phyloP scores from a whole-genome alignment of 163 green algal genomes.

The Scenedesmus sp. region DNA sequence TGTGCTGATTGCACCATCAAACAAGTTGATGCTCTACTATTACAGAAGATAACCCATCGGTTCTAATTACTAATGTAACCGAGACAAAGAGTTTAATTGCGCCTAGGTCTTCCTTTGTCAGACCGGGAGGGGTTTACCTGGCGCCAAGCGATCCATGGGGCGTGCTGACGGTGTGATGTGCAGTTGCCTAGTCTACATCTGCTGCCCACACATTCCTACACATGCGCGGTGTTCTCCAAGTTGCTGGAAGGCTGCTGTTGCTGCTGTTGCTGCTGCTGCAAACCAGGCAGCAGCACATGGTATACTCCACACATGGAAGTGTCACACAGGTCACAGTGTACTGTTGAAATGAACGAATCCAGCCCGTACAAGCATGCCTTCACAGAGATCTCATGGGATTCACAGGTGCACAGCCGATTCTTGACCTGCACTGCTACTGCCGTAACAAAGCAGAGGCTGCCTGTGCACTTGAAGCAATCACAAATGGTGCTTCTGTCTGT shows the following conservation, averaged over 20 bases:
- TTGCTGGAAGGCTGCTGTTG: neutral
- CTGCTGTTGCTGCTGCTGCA: neutral
- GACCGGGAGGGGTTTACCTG: neutral
- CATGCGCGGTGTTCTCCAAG: too few species aligned
- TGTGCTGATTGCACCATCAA: too few species aligned
- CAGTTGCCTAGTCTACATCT: too few species aligned
- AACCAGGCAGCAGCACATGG: neutral
- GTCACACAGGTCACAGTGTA: neutral
- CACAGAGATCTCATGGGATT: neutral
- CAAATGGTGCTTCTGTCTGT: neutral
- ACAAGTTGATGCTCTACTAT: too few species aligned
- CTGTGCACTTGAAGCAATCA: neutral
- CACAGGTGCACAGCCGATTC: neutral
- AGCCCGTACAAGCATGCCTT: neutral
- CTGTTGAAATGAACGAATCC: neutral
- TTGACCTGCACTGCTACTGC: neutral
- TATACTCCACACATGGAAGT: neutral
- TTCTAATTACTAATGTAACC: too few species aligned
- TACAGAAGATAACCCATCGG: too few species aligned
- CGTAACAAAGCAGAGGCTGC: neutral
- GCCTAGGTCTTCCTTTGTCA: neutral
- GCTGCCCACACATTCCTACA: too few species aligned
- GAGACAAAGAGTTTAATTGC: neutral
- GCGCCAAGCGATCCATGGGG: too few species aligned
- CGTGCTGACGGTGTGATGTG: too few species aligned